Base-by-base conservation (phyloP, 2,329 filamentous ascomycete species). In the Cadophora sp. region DNA sequence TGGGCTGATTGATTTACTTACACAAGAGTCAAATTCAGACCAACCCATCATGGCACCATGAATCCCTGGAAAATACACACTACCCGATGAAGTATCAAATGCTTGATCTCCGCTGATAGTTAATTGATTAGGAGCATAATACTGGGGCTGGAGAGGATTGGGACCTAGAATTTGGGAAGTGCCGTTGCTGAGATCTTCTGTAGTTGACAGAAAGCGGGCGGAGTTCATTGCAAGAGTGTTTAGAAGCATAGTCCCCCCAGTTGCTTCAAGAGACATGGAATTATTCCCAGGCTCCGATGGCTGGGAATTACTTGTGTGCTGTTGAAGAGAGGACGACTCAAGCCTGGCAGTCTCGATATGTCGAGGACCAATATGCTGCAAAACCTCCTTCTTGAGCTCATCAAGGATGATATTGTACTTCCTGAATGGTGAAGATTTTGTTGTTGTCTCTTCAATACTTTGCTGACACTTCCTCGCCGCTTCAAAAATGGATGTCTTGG, bases 401-500 rank as follows among this genome's bases (percentile, higher is more conserved):
- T 81, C 77, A 0, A 83, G 73, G 0, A 83, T 80, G 8, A 83
- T 74, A 0, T 78, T 77, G 64, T 82, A 83, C 11, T 81, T 73
- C 43, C 80, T 53, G 40, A 65, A 65, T 14, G 68, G 68, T 6
- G 68, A 65, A 24, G 46, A 48, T 26, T 40, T 56, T 5, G 56
- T 43, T 4, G 65, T 67, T 14, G 65, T 65, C n/a, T 34, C 58
- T 0, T 77, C 74, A 4, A 83, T 74, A 12, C 53, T 65, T 22
- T 46, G 48, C 40, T 68, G 69, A 22, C 67, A 71, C 43, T 43
- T 46, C 37, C 62, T 50, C 14, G 66, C 68, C 26, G 66, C 59
- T 27, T 68, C 66, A 50, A 70, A 70, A 37, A 37, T 14, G 12
- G 19, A 11, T 3, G 24, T 37, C 29, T 50, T 40, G 24, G 24